A percentile compares a stretch with the other conserved stretches of the same genome.
phyloP scores from a whole-genome alignment of 2,329 filamentous ascomycete genomes.

The Sclerotinia sclerotiorum region DNA sequence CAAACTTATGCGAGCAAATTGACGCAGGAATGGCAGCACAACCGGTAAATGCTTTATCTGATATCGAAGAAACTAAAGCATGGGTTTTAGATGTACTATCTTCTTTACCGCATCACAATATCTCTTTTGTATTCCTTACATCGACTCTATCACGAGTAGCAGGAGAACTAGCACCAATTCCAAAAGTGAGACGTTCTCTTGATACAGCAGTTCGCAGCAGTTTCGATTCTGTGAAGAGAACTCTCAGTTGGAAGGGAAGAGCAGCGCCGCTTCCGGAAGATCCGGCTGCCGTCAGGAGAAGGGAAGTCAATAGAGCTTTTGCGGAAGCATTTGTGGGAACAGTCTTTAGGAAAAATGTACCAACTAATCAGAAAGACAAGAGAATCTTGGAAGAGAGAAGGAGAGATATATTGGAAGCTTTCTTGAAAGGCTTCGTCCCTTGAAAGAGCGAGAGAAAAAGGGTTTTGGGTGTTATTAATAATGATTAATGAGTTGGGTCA shows the following conservation, averaged over 20 bases:
- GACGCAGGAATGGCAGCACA: constrained; percentile 54
- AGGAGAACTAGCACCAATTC: constrained; percentile 52
- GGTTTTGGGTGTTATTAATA: not conserved
- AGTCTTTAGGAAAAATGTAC: constrained; percentile 55
- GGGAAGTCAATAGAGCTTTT: constrained; percentile 59
- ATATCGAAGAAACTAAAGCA: constrained; percentile 56
- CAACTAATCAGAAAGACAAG: constrained; percentile 54
- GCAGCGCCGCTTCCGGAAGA: constrained; percentile 43
- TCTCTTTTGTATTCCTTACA: constrained; percentile 84
- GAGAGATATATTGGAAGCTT: constrained; percentile 67
- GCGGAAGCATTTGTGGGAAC: constrained; percentile 64
- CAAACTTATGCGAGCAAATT: constrained; percentile 67
- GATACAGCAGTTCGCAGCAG: constrained; percentile 30
- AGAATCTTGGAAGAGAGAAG: constrained; percentile 63
- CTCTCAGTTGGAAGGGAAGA: constrained; percentile 37
- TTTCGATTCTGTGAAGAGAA: constrained; percentile 33
- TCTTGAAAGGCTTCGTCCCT: constrained; percentile 46
- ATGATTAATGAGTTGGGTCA: not conserved
- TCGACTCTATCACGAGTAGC: constrained; percentile 67
- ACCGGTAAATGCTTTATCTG: constrained; percentile 46
- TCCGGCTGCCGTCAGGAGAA: constrained; percentile 53
- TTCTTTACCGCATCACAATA: constrained; percentile 73
- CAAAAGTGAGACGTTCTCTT: constrained; percentile 27
- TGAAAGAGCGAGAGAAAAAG: not conserved
- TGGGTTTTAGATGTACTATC: constrained; percentile 73